These are phyloP conservation scores for Pseudopyricularia javanii DNA, from an alignment of 2,329 filamentous ascomycete species.

Conservation along the genomic window DNA sequence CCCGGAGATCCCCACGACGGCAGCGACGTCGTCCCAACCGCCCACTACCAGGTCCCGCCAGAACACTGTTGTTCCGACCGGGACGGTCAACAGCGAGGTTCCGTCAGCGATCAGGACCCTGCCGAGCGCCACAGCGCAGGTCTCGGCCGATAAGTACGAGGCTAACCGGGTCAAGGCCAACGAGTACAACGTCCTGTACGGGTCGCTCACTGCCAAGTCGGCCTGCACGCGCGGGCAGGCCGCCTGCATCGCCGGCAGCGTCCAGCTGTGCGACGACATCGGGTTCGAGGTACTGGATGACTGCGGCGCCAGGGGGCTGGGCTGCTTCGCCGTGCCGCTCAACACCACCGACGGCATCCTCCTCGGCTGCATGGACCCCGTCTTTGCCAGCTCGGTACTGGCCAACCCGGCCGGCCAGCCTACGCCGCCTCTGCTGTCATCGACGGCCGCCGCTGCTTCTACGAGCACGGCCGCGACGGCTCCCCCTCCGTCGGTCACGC, in stretches of 20 bases:
- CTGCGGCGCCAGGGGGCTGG: conserved; percentile 18
- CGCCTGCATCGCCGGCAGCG: conserved; percentile 38
- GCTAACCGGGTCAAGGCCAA: conserved; percentile 31
- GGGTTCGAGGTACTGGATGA: conserved; percentile 12
- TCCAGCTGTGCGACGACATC: conserved; percentile 29
- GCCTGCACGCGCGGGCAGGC: conserved; percentile 32
- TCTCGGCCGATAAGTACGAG: conserved; percentile 27
- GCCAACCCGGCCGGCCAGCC: conserved; percentile 12
- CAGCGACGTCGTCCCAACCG: background rate
- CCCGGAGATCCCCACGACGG: background rate
- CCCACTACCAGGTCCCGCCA: conserved; percentile 5
- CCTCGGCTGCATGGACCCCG: conserved; percentile 32
- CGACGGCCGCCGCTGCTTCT: background rate
- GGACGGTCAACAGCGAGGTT: conserved; percentile 21
- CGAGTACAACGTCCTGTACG: conserved; percentile 34
- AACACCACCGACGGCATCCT: conserved; percentile 31
- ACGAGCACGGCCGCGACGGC: background rate
- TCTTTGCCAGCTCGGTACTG: conserved; percentile 28
- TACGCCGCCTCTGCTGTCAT: background rate
- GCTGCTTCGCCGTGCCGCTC: conserved; percentile 45
- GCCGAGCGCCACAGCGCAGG: conserved; percentile 21
- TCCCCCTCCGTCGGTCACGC: background rate
- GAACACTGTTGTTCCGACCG: conserved; percentile 17
- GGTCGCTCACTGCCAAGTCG: conserved; percentile 27
- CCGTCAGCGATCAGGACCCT: conserved; percentile 27